Conservation (phyloP, 1,284 basidiomycete species). For the Hortiboletus rubellus region DNA sequence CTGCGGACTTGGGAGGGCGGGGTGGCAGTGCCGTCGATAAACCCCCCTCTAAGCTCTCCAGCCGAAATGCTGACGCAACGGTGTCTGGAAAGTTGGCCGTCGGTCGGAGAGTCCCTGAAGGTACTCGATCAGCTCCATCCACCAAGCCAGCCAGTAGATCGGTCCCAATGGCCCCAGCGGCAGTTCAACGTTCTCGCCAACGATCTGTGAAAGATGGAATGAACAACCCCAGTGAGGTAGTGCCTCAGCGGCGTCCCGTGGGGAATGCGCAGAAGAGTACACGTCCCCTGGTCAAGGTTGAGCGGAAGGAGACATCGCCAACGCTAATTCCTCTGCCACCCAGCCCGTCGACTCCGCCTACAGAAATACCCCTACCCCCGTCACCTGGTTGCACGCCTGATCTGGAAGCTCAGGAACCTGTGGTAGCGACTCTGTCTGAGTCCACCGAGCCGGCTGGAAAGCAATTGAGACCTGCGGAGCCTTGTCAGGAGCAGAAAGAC, state of each 20-base stretch:
- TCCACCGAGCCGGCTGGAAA: not conserved
- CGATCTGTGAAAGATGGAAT: slow-evolving; percentile 12
- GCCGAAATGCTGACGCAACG: slow-evolving; percentile 2
- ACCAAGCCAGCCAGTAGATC: slow-evolving; percentile 12
- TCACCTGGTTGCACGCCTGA: slow-evolving; percentile 24
- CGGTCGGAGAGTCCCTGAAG: slow-evolving; percentile 12
- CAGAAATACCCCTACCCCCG: slow-evolving; percentile 28
- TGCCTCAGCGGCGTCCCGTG: slow-evolving; percentile 10
- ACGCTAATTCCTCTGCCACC: slow-evolving; percentile 33
- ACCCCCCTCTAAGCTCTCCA: slow-evolving; percentile 15
- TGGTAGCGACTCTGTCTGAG: not conserved
- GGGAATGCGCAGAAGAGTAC: slow-evolving; percentile 10
- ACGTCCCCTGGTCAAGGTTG: slow-evolving; percentile 16
- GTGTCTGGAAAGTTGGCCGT: not conserved
- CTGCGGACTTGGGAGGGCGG: not conserved
- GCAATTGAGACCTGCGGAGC: not conserved
- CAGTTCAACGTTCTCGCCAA: slow-evolving; percentile 16
- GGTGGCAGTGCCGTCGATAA: slow-evolving; percentile 1
- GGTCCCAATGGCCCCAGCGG: not conserved
- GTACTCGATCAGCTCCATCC: slow-evolving; percentile 6
- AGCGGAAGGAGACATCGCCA: slow-evolving; percentile 21
- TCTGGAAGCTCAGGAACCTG: slow-evolving; percentile 3
- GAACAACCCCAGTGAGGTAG: slow-evolving; percentile 1
- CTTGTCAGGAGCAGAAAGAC: slow-evolving; percentile 4
- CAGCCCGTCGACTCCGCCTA: slow-evolving; percentile 25